These are phyloP conservation scores for Colletotrichum limetticola DNA, from an alignment of 2,329 filamentous ascomycete genomes.

Conservation along the genomic window DNA sequence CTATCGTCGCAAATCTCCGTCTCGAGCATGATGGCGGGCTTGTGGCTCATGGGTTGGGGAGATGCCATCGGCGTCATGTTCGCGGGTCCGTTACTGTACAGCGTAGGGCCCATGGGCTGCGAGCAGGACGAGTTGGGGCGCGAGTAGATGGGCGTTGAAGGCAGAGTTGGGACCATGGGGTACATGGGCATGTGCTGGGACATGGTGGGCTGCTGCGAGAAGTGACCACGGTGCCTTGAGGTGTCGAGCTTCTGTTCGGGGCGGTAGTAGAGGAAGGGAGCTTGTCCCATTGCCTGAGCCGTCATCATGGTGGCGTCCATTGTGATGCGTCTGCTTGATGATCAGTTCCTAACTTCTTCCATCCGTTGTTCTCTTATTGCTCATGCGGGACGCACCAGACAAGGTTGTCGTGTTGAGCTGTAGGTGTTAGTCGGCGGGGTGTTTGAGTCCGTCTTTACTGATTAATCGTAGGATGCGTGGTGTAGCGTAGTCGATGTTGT, in stretches of 20 bases:
- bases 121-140: constrained; percentile 74
- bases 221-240: constrained; percentile 77
- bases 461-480: constrained; percentile 13
- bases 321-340: constrained; percentile 46
- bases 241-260: constrained; percentile 78
- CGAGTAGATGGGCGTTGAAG: constrained; percentile 72
- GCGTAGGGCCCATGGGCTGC: constrained; percentile 64
- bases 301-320: constrained; percentile 74
- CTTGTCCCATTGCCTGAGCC: constrained; percentile 73
- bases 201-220: constrained; percentile 59
- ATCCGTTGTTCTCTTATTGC: background rate
- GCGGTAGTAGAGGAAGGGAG: constrained; percentile 88
- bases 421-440: constrained; percentile 26
- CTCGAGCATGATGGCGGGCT: constrained; percentile 82
- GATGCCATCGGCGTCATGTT: constrained; percentile 81
- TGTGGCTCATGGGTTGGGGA: constrained; percentile 74
- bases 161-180: constrained; percentile 66
- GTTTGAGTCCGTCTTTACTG: constrained; percentile 13
- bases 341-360: constrained; percentile 35
- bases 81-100: constrained; percentile 68
- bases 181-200: constrained; percentile 65
- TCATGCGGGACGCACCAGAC: constrained; percentile 44
- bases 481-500: constrained; percentile 37
- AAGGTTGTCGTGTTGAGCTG: constrained; percentile 32
- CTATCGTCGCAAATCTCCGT: constrained; percentile 75